A percentile compares a stretch with the other conserved stretches of the same genome.
phyloP scores from a whole-genome alignment of 2,329 filamentous ascomycete species.

The Davidsoniella neocaledoniae region DNA sequence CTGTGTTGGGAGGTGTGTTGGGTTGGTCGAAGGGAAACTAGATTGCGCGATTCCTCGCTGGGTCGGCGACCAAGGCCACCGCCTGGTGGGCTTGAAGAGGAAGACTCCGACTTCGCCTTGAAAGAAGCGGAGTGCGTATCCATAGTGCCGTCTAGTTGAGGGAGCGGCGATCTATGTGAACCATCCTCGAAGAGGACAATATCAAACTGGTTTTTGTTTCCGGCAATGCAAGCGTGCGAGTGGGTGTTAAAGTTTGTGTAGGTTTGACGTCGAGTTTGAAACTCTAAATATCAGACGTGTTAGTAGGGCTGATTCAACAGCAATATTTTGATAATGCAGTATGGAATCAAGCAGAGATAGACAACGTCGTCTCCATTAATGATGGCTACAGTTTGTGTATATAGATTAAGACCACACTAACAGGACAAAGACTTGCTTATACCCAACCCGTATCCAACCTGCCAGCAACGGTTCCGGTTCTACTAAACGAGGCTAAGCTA shows the following conservation, averaged over 20 bases:
- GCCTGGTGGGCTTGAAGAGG: conserved; percentile 3
- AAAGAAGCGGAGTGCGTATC: conserved; percentile 9
- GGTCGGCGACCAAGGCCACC: neutral
- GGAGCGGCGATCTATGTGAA: conserved; percentile 3
- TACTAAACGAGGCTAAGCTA: no score
- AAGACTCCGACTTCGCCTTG: conserved; percentile 9
- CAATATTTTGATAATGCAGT: no score
- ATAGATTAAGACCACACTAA: no score
- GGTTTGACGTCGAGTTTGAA: neutral
- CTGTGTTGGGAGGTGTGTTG: conserved; percentile 2
- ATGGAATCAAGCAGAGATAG: no score
- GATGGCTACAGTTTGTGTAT: no score
- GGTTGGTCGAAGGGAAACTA: neutral
- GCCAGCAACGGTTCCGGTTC: no score
- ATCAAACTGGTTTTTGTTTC: neutral
- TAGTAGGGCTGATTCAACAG: no score
- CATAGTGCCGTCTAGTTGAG: conserved; percentile 9
- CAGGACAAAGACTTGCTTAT: no score
- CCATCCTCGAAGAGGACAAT: conserved; percentile 11
- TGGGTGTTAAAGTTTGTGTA: conserved; percentile 1
- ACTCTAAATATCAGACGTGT: no score
- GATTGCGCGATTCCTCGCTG: conserved; percentile 1
- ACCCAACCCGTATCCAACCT: no score
- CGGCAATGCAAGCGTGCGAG: no score
- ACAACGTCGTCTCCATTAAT: no score